Conservation (phyloP, 2,329 filamentous ascomycete species). For the Ceratocystis papillata region DNA sequence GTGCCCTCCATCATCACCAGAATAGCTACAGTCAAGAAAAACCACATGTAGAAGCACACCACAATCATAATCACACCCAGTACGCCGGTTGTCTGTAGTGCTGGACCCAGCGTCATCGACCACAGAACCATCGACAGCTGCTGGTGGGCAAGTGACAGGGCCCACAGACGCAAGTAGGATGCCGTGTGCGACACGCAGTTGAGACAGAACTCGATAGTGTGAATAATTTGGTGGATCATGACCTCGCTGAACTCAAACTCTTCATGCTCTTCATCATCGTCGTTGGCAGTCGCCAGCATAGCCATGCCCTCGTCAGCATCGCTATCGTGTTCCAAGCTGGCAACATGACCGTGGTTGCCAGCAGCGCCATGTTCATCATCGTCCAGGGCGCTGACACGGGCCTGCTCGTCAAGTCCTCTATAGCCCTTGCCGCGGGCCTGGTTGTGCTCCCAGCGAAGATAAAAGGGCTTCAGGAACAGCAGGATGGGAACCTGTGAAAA, state of each 20-base stretch:
- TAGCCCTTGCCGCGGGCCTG: slow-evolving; percentile 77
- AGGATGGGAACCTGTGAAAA: slow-evolving; percentile 79
- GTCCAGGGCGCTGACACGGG: slow-evolving; percentile 79
- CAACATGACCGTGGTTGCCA: slow-evolving; percentile 28
- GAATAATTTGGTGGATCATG: slow-evolving; percentile 99
- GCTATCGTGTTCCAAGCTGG: slow-evolving; percentile 43
- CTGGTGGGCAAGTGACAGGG: slow-evolving; percentile 90
- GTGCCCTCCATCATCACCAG: slow-evolving; percentile 94
- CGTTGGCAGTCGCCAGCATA: slow-evolving; percentile 71
- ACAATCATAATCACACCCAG: slow-evolving; percentile 71
- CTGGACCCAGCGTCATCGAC: slow-evolving; percentile 82
- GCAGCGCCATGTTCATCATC: slow-evolving; percentile 64
- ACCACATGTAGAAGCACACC: slow-evolving; percentile 78
- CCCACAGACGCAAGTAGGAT: slow-evolving; percentile 97
- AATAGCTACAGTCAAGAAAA: slow-evolving; percentile 59
- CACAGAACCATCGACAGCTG: slow-evolving; percentile 93
- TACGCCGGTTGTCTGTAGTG: slow-evolving; percentile 55
- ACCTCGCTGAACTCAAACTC: slow-evolving; percentile 96
- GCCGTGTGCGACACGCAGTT: slow-evolving; percentile 99
- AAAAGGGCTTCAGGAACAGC: slow-evolving; percentile 91
- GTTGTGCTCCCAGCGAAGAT: slow-evolving; percentile 90
- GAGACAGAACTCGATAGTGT: slow-evolving; percentile 97
- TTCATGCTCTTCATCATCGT: slow-evolving; percentile 66
- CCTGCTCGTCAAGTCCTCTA: slow-evolving; percentile 80
- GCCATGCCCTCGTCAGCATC: slow-evolving; percentile 69